Percentiles rank a stretch among this genome's conserved stretches.
These are phyloP conservation scores for Aethionema arabicum DNA, from an alignment of 345 rosid species.

Conservation along the genomic window DNA sequence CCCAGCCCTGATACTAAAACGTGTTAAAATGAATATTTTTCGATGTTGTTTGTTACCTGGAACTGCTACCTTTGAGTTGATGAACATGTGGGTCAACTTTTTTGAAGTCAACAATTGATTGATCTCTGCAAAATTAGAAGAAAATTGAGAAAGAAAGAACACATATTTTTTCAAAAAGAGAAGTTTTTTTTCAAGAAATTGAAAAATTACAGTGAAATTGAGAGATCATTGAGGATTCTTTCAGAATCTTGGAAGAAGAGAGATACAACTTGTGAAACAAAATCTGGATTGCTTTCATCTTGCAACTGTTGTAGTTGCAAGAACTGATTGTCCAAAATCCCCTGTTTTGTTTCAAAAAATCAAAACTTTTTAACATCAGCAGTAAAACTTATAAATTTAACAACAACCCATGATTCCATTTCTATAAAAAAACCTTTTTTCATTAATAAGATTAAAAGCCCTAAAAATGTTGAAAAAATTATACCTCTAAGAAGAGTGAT, in stretches of 20 bases:
- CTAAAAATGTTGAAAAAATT: conserved; percentile 38
- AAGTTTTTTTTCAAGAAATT: conserved; percentile 1
- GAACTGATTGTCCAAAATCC: conserved; percentile 81
- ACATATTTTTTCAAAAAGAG: background rate
- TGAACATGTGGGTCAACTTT: conserved; percentile 87
- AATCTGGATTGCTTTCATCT: conserved; percentile 97
- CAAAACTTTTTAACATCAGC: conserved; percentile 14
- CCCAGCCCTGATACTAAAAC: no score
- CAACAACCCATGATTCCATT: conserved; percentile 12
- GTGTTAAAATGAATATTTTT: no score
- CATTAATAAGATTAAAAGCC: no score
- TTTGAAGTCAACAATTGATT: conserved; percentile 77
- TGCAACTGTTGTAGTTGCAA: conserved; percentile 84
- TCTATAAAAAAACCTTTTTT: background rate
- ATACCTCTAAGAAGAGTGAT: conserved; percentile 79
- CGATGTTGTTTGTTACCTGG: conserved; percentile 54
- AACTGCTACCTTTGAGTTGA: conserved; percentile 97
- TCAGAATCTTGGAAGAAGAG: conserved; percentile 93
- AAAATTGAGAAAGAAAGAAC: background rate
- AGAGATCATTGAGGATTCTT: conserved; percentile 80
- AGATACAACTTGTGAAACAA: conserved; percentile 88
- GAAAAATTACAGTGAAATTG: conserved; percentile 57
- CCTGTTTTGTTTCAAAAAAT: conserved; percentile 43
- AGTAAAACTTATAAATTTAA: background rate
- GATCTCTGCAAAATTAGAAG: conserved; percentile 47